Percentiles rank a stretch among this genome's conserved stretches.
Evolutionary conservation across 148 eudicot genomes (phyloP).

Genomic region (Fagopyrum tataricum): DNA sequence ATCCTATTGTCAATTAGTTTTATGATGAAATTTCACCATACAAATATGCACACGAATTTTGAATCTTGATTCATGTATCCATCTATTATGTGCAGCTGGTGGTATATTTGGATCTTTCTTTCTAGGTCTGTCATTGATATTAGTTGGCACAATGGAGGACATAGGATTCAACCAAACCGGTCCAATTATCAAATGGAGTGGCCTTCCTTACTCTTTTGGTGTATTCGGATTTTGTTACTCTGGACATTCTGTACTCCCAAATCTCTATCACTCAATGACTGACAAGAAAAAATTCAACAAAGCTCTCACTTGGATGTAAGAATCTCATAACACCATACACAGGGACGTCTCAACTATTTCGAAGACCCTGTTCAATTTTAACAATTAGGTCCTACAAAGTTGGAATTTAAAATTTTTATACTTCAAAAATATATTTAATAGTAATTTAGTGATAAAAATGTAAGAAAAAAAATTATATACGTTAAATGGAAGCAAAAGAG

Average conservation of each 20-base stretch:
- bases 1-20: too few species aligned
- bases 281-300: slow-evolving; percentile 67
- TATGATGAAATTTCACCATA: too few species aligned
- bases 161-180: slow-evolving; percentile 65
- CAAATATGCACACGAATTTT: not conserved
- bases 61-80: too few species aligned
- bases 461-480: too few species aligned
- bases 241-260: slow-evolving; percentile 81
- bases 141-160: slow-evolving; percentile 45
- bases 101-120: slow-evolving; percentile 59
- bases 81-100: slow-evolving; percentile 42
- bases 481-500: too few species aligned
- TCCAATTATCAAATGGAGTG: slow-evolving; percentile 53
- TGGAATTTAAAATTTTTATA: too few species aligned
- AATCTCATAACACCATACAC: not conserved
- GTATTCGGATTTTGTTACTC: slow-evolving; percentile 81
- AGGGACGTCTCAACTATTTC: too few species aligned
- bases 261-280: slow-evolving; percentile 84
- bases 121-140: slow-evolving; percentile 46
- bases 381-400: too few species aligned
- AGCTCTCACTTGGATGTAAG: slow-evolving; percentile 35
- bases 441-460: too few species aligned
- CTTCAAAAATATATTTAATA: too few species aligned
- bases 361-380: too few species aligned
- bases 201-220: slow-evolving; percentile 83